Conservation (phyloP, 148 eudicot species). For the Suaeda aralocaspica region DNA sequence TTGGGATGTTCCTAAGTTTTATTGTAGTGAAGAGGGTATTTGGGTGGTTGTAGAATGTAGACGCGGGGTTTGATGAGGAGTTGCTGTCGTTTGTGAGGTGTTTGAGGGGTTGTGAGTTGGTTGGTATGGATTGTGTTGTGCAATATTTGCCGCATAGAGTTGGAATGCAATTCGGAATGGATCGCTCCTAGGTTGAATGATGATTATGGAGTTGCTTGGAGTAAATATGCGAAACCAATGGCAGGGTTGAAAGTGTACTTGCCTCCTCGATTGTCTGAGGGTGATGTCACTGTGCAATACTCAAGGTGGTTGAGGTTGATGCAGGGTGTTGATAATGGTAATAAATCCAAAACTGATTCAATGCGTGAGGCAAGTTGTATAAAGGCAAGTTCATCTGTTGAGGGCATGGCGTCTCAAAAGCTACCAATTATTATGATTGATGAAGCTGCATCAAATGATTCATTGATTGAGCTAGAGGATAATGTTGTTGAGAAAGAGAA, state of each 20-base stretch:
- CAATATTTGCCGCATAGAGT: slow-evolving; percentile 46
- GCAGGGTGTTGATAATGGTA: no score
- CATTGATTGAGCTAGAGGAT: no score
- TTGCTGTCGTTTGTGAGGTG: slow-evolving; percentile 28
- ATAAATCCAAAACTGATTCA: no score
- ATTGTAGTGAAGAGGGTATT: slow-evolving; percentile 10
- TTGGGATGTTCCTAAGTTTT: slow-evolving; percentile 25
- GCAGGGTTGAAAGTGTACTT: slow-evolving; percentile 10
- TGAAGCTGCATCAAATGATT: no score
- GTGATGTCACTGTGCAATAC: slow-evolving; percentile 8
- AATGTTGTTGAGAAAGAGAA: no score
- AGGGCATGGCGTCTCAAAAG: no score
- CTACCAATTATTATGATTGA: no score
- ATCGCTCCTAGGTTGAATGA: slow-evolving; percentile 27
- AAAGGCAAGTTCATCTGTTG: no score
- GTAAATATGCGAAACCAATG: slow-evolving; percentile 3
- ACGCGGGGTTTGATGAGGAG: slow-evolving; percentile 12
- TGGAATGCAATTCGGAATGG: slow-evolving; percentile 52
- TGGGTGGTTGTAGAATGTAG: slow-evolving; percentile 14
- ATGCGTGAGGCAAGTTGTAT: no score
- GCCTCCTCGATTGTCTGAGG: slow-evolving; percentile 1
- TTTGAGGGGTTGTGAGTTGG: slow-evolving; percentile 32
- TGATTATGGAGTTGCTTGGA: background rate
- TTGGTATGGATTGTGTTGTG: slow-evolving; percentile 34
- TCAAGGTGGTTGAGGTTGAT: slow-evolving; percentile 8